Base-by-base conservation (phyloP, 2,329 filamentous ascomycete genomes). In the Drechmeria coniospora region DNA sequence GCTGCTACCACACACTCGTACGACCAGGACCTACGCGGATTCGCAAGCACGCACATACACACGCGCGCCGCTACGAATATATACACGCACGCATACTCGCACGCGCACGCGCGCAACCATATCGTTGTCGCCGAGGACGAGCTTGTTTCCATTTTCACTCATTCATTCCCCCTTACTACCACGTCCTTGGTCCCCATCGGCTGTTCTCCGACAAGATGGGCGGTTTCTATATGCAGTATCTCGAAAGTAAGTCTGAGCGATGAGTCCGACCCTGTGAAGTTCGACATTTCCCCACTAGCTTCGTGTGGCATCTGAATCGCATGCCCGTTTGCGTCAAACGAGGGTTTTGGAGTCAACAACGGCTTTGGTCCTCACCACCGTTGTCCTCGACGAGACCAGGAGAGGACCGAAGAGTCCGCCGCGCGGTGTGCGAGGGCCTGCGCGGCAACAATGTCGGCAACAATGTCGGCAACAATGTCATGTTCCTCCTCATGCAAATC, bases 141-240 rank as follows among this genome's bases (percentile, higher is more conserved):
- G n/a, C n/a, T n/a, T 23, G 25, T 41, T 36, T 40, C 38, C 40
- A 38, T 35, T 36, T 37, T 42, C 41, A 34, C 30, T 29, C 25
- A 23, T 30, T 22, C 20, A 21, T 26, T 16, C 36, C 35, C 39
- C 37, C 31, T 44, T 38, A 37, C 37, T 38, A 37, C 21, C 20
- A 12, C 18, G 21, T 13, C 20, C 15, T 12, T 16, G 19, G 23
- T 14, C 13, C 28, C 32, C 27, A 29, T 33, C 33, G 29, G 31
- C 34, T 34, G 28, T 28, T 24, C 25, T 32, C 40, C 37, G 35
- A 40, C 31, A 50, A 64, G 36, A 75, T 75, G 70, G 62, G 61
- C 42, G 71, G 71, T 38, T 76, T 74, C 46, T 76, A 76, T 47
- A 76, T 76, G 64, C 73, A 79, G 45, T 80, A 80, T 50, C 61